Evolutionary conservation across 441 rosid genomes (phyloP), one percentile per base, ranked within the genome.

Genomic region (Iberis amara): DNA sequence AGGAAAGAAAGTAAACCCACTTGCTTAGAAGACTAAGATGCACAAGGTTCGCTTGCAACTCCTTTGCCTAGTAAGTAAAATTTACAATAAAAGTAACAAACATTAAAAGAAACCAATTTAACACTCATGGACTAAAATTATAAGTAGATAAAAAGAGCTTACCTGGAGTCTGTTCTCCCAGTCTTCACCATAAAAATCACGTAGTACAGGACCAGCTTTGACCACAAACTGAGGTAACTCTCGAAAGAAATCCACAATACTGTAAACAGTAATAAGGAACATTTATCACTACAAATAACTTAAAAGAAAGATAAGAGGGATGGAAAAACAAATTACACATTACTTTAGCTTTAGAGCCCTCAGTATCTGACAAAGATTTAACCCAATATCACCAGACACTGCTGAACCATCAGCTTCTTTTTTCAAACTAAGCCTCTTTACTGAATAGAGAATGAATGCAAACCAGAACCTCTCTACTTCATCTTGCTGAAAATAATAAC

Each of bases 131-230:
- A 40, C 11, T 27, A 41, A 2, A 12, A 36, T 6, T 40, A 10
- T 3, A 33, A 52, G 47, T 56, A 58, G 24, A 36, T 28, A 26
- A 8, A 32, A 14, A 40, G 36, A 65, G 51, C 30, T 26, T 73
- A 91, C 98, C 96, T 88, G 84, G n/a, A 91, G 88, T 66, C 72
- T 79, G 47, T 42, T 80, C 76, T 85, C 91, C 95, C 96, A 91
- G 57, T 83, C 89, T 42, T 76, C 68, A 41, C 98, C 98, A 65
- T 81, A 82, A 38, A 70, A 52, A 46, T 71, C 72, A 66, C 82
- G 63, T 47, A 91, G 66, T 4, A 82, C 68, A 50, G 94, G 76
- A 61, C 85, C 87, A 55, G 87, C 84, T 79, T 91, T 88, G 52
- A 82, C 72, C 60, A 82, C 68, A 79, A 79, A 88, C 59, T 85